Evolutionary conservation across 2,329 filamentous ascomycete genomes (phyloP), one percentile per base, ranked within the genome.

Genomic region (Xylaria sp.): DNA sequence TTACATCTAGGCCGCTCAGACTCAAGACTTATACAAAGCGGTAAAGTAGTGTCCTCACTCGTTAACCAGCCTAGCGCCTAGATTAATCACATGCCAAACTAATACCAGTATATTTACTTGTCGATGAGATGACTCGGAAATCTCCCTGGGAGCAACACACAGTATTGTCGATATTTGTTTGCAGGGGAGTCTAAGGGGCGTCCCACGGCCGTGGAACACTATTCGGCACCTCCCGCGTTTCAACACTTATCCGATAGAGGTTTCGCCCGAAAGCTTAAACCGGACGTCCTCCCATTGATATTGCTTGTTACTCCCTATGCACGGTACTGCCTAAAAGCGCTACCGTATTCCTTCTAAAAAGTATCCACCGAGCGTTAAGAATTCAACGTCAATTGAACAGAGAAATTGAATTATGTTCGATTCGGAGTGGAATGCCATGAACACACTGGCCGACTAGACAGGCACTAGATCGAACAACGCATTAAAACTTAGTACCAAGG

Each of bases 401-500:
- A 42, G 12, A 23, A 37, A 23, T 10, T 27, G 3, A 40, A 1
- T 27, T 51, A 9, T 16, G 62, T 42, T 51, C 16, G 37, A 62
- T 23, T 23, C 10, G 53, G 32, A 51, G 29, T 50, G 44, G 12
- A 37, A 60, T 12, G 37, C n/a, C 13, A 35, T 44, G 57, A 58
- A 29, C 61, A 47, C 54, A 57, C 42, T 53, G 40, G 42, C n/a
- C 29, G 44, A 51, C 25, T 3, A 29, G 27, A 44, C 32, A n/a
- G 51, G 37, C 25, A 54, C 25, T 40, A 50, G 40, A 61, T 64
- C 27, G 32, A 37, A 61, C 55, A 47, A 51, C 50, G 27, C 60
- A 64, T 66, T 63, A 61, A 64, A 64, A 54, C 25, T 48, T 23
- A 32, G 58, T 23, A 55, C 57, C 58, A 60, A 60, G 37, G 29